These are phyloP conservation scores for Suhomyces bokatorum DNA, from an alignment of 1,139 yeast genomes.

Conservation along the genomic window DNA sequence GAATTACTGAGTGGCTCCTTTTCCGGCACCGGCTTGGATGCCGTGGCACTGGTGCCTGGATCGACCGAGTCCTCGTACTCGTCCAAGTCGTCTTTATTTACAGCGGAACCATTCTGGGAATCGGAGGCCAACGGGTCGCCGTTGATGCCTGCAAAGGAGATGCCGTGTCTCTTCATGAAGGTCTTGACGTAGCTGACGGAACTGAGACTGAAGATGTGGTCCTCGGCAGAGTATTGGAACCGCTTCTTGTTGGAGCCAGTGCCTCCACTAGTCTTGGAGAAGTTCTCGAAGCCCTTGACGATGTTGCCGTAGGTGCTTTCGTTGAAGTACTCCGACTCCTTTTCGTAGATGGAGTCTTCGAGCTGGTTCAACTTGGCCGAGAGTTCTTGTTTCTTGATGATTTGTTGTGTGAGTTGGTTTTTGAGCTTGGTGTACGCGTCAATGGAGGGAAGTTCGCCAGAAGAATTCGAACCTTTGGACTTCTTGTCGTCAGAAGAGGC, in stretches of 20 bases:
- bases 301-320: conserved; percentile 75
- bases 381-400: conserved; percentile 62
- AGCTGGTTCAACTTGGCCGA: conserved; percentile 61
- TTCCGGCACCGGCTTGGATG: conserved; percentile 7
- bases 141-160: conserved; percentile 12
- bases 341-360: conserved; percentile 81
- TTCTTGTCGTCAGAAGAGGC: conserved; percentile 3
- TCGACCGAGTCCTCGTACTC: conserved; percentile 51
- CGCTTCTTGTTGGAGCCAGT: conserved; percentile 50
- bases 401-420: conserved; percentile 64
- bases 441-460: conserved; percentile 15
- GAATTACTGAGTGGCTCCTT: conserved; percentile 10
- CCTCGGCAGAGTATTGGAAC: conserved; percentile 69
- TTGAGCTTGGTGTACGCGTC: conserved; percentile 60
- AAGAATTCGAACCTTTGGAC: conserved; percentile 1
- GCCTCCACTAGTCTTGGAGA: conserved; percentile 50
- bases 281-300: conserved; percentile 85
- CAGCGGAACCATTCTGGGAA: conserved; percentile 3
- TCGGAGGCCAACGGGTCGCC: conserved; percentile 10
- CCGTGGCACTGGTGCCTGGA: conserved; percentile 17
- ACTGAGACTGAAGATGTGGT: conserved; percentile 81
- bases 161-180: conserved; percentile 43
- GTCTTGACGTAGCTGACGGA: conserved; percentile 71
- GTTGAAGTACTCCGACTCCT: conserved; percentile 76
- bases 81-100: conserved; percentile 39